Percentiles rank a stretch among this genome's conserved stretches.
phyloP scores from a whole-genome alignment of 2,329 filamentous ascomycete genomes.

The Diaporthe citriasiana region DNA sequence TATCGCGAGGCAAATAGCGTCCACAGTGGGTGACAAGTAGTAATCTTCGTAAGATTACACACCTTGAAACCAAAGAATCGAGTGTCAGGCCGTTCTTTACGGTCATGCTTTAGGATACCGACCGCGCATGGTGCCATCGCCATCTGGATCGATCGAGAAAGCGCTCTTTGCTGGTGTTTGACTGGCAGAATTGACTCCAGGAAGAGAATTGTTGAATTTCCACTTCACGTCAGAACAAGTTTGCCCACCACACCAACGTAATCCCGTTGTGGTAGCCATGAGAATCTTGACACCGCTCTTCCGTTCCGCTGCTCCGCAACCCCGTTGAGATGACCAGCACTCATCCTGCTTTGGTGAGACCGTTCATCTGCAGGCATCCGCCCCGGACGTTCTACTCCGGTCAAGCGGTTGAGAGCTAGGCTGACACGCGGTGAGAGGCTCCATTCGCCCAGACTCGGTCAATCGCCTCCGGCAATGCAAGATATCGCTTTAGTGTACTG shows the following conservation, averaged over 20 bases:
- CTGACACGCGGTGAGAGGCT: neutral
- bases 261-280: neutral
- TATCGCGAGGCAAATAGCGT: neutral
- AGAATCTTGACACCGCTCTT: neutral
- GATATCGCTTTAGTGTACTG: neutral
- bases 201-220: too few species aligned
- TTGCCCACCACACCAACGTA: neutral
- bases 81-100: neutral
- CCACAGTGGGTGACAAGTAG: neutral
- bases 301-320: neutral
- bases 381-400: neutral
- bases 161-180: neutral
- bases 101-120: neutral
- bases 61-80: neutral
- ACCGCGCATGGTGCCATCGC: too few species aligned
- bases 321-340: too few species aligned
- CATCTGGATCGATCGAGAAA: too few species aligned
- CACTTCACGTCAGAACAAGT: neutral
- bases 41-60: too few species aligned
- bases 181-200: too few species aligned
- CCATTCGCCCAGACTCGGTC: neutral
- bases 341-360: neutral
- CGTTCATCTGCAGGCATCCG: neutral
- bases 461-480: neutral
- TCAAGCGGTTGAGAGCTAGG: too few species aligned